Conservation (phyloP, 2,329 filamentous ascomycete genomes). For the Hirsutella minnesotensis region DNA sequence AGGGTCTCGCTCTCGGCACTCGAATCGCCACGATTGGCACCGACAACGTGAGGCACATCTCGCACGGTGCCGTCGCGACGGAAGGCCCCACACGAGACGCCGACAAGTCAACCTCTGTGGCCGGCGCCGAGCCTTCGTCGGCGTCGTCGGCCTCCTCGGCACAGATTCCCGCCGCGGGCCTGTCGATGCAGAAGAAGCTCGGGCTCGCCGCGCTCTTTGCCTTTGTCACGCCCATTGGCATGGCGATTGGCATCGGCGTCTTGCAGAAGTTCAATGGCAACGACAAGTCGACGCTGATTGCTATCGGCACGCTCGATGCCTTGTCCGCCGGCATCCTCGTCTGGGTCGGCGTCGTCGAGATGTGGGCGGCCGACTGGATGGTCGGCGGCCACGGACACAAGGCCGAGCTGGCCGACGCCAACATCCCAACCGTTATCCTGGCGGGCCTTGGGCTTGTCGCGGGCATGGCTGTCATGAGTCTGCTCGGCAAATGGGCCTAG, state of each 20-base stretch:
- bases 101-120: conserved; percentile 12
- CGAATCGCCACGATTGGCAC: conserved; percentile 51
- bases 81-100: conserved; percentile 7
- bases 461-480: conserved; percentile 58
- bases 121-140: conserved; percentile 9
- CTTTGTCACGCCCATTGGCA: conserved; percentile 63
- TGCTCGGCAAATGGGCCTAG: conserved; percentile 65
- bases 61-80: conserved; percentile 5
- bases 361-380: conserved; percentile 68
- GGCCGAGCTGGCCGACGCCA: conserved; percentile 40
- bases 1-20: conserved; percentile 62
- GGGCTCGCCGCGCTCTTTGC: conserved; percentile 53
- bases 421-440: conserved; percentile 32
- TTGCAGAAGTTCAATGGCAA: conserved; percentile 63
- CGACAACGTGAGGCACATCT: conserved; percentile 2
- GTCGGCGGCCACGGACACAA: conserved; percentile 27
- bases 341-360: conserved; percentile 73
- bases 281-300: conserved; percentile 53
- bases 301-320: conserved; percentile 63
- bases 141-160: conserved; percentile 6
- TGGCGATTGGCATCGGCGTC: conserved; percentile 69
- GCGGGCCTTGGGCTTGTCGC: conserved; percentile 42
- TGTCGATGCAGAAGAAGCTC: conserved; percentile 39
- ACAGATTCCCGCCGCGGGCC: conserved; percentile 5
- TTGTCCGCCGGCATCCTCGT: conserved; percentile 63